Base-by-base conservation (phyloP, 176 grass and related monocot species). In the Aegilops bicornis region DNA sequence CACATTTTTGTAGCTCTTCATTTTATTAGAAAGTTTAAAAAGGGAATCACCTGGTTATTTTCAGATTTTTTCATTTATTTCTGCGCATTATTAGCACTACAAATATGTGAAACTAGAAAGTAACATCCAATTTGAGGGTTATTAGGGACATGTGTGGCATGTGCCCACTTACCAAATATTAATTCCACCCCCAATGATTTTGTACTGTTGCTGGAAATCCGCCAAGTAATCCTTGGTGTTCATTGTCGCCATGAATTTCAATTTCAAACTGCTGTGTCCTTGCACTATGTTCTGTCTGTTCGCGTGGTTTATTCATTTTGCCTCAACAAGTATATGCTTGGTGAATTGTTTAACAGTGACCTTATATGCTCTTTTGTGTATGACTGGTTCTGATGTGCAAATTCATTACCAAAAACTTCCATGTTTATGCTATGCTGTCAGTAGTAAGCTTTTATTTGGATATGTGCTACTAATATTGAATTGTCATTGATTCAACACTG, bases 401-500 rank as follows among this genome's bases (percentile, higher is more conserved):
- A 70, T 36, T 22, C 35, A 29, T 37, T 43, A 71, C 14, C 12
- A 87, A 3, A 4, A 23, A 45, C 27, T 24, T 50, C 78, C 47
- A 16, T 60, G 36, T 16, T 67, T 15, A 61, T 2, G 1, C 10
- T 84, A 63, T 7, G 11, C 32, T 78, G 13, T n/a, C 10, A 65
- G 76, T 22, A 23, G 16, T n/a, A 71, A 71, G 64, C 8, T 52
- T 32, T 35, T 84, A 45, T 62, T 4, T 60, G 22, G 50, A 70
- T 82, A 20, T 27, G 7, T 63, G 20, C 13, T 58, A 70, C 8
- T 87, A 22, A 65, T 79, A 47, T 74, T 62, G 25, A 59, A 61
- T 60, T 62, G 16, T 50, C 30, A 81, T 45, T 87, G 69, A 87
- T 81, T 73, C 4, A 78, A 56, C 15, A 56, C 42, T 65, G 22